Evolutionary conservation across 257 asterid genomes (phyloP), one percentile per base, ranked within the genome.

Genomic region (Ilex asprella): DNA sequence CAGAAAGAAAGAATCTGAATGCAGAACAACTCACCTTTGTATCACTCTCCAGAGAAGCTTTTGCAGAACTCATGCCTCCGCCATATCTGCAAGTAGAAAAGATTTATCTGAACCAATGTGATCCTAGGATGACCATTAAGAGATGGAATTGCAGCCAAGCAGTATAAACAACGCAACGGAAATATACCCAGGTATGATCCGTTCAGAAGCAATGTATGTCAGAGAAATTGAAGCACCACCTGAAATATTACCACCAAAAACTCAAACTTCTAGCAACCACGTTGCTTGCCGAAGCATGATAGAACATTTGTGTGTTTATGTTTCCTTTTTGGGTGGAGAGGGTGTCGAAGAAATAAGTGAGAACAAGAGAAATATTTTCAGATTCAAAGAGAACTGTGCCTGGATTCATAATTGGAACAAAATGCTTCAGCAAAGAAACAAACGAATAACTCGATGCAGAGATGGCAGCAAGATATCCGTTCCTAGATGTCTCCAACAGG

Each of bases 21-120:
- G 67, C 54, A 53, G 67, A 72, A 63, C 60, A 61, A 60, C 87
- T 71, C 60, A 90, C 97, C 71, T 51, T 72, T 5, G 98, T 91
- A 83, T 91, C 98, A 64, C 98, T 86, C 78, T 91, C 98, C 14
- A 91, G 84, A 75, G 98, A 96, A 75, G 98, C 86, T 75, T 91
- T 91, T 12, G 96, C 98, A 0, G 98, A 88, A 76, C 96, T 88
- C 98, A 91, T 91, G 31, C 98, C 96, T 16, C 96, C 98, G 44
- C 98, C 98, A 60, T 89, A 92, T 65, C 97, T 92, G 84, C 71
- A 65, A 32, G 55, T 58, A 56, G 58, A 68, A 14, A 63, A 55
- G 55, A 56, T 30, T 55, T 67, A 47, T 53, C 54, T 14, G 14
- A 44, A 11, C 44, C 43, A 1, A 14, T 8, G 8, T 35, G 41